Base-by-base conservation (phyloP, 768 basidiomycete genomes). In the Plicaturopsis crispa region DNA sequence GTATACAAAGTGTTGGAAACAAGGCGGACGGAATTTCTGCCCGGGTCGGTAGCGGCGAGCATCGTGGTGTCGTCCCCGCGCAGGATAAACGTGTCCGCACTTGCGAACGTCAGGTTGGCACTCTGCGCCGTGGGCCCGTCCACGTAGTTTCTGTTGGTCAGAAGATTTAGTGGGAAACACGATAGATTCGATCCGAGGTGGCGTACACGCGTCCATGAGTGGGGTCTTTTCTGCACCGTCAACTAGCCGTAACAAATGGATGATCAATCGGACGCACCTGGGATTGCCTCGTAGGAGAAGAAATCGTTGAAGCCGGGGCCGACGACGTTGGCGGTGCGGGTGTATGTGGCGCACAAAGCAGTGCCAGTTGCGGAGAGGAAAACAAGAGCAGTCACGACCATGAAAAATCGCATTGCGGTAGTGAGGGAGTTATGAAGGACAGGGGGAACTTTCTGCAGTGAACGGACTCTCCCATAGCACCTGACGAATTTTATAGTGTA, bases 151-250 rank as follows among this genome's bases (percentile, higher is more conserved):
- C 65, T 70, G 34, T 7, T n/a, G n/a, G n/a, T n/a, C n/a, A n/a
- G n/a, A n/a, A n/a, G n/a, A n/a, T n/a, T n/a, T n/a, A n/a, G n/a
- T n/a, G n/a, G n/a, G n/a, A n/a, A n/a, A 30, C 3, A 6, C n/a
- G 28, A 31, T 14, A 10, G 34, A 23, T 20, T n/a, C 7, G 10
- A 19, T 36, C 14, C 12, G 10, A 32, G 20, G 30, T 31, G 13
- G 49, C 73, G 48, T 54, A 80, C 80, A 84, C 81, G 37, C 79
- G 65, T 21, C 80, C 80, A 45, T 80, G 64, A 5, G 80, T 82
- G 4, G 80, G 80, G 48, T 83, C 81, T n/a, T n/a, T n/a, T n/a
- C n/a, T n/a, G n/a, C n/a, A n/a, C n/a, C n/a, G n/a, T n/a, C n/a
- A n/a, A n/a, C n/a, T n/a, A n/a, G n/a, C n/a, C n/a, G n/a, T n/a